A percentile compares a stretch with the other conserved stretches of the same genome.
phyloP scores from a whole-genome alignment of 495 filamentous ascomycete genomes.

The Beverwykella pulmonaria region DNA sequence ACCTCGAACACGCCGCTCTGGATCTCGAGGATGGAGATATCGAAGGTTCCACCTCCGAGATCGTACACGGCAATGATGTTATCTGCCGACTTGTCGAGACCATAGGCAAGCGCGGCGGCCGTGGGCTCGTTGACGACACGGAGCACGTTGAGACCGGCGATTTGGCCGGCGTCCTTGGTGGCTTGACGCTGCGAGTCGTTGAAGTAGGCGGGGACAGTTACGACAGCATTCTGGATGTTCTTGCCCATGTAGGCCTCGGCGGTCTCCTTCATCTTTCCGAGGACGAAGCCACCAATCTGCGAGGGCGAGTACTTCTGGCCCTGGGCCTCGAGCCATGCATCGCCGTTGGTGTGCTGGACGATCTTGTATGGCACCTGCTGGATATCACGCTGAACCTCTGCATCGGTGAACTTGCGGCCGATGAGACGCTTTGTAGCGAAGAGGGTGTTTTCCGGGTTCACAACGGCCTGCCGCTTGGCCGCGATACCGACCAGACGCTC shows the following conservation, averaged over 20 bases:
- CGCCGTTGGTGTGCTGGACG: constrained; percentile 95
- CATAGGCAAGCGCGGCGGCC: constrained; percentile 91
- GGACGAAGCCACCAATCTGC: constrained; percentile 94
- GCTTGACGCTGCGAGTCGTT: constrained; percentile 98
- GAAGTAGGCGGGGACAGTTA: constrained; percentile 97
- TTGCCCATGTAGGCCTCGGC: constrained; percentile 89
- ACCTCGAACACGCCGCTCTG: constrained; percentile 98
- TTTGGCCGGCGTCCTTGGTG: constrained; percentile 97
- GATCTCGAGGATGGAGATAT: constrained; percentile 97
- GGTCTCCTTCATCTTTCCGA: constrained; percentile 99
- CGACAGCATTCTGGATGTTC: constrained; percentile 89
- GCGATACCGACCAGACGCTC: constrained; percentile 97
- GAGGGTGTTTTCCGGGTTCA: constrained; percentile 98
- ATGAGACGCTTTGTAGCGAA: constrained; percentile 99
- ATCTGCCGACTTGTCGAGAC: constrained; percentile 90
- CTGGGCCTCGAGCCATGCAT: constrained; percentile 96
- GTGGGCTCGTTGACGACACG: constrained; percentile 98
- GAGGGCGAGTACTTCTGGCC: constrained; percentile 98
- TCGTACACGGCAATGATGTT: constrained; percentile 94
- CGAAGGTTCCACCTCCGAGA: constrained; percentile 97
- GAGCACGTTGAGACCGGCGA: constrained; percentile 90
- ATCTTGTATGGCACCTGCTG: constrained; percentile 99
- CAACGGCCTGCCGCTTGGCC: constrained; percentile 97
- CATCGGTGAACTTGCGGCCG: constrained; percentile 95
- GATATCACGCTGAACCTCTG: constrained; percentile 96